Base-by-base conservation (phyloP, 2,329 filamentous ascomycete genomes). In the Xylariaceae sp. region DNA sequence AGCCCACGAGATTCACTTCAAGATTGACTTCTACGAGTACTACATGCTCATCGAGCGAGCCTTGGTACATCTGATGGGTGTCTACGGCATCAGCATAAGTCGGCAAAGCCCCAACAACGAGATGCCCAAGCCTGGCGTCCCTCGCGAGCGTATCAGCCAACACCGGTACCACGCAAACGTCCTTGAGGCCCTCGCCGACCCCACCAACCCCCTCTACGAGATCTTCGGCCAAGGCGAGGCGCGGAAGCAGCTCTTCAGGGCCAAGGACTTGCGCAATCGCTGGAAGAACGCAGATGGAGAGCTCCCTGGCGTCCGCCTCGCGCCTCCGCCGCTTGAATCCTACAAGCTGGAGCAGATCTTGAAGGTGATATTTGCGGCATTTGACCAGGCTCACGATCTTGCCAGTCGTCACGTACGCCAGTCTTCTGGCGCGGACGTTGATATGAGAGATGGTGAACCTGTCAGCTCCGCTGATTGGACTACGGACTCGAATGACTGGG, bases 1-100 rank as follows among this genome's bases (percentile, higher is more conserved):
- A 7, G 50, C 43, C 2, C 44, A 48, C 19, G 79, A 83, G 60
- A 71, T 78, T 13, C 87, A 87, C 72, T 88, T 88, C 68, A 87
- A 88, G 60, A 72, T 88, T 7, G 85, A 88, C 55, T 89, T 88
- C 48, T 81, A 85, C 62, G 85, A 89, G 55, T 88, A 83, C 60
- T 88, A 88, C 64, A 78, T 79, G 38, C 72, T 86, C 28, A 74
- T 88, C 6, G 85, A 89, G 63, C 78, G 85, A 22, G 83, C 82
- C 0, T 68, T 88, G 7, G 81, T 86, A 2, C 76, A 83, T 35
- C 65, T 86, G 1, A 72, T 86, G n/a, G 72, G 72, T 1, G 74
- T 86, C 0, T 84, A 81, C 44, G 79, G 76, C 7, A 69, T 86
- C 4, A 57, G 60, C 13, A 17, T 35, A 4, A 6, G 9, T 12